These are phyloP conservation scores for Jaminaea rosea DNA, from an alignment of 1,284 basidiomycete species.

Conservation along the genomic window DNA sequence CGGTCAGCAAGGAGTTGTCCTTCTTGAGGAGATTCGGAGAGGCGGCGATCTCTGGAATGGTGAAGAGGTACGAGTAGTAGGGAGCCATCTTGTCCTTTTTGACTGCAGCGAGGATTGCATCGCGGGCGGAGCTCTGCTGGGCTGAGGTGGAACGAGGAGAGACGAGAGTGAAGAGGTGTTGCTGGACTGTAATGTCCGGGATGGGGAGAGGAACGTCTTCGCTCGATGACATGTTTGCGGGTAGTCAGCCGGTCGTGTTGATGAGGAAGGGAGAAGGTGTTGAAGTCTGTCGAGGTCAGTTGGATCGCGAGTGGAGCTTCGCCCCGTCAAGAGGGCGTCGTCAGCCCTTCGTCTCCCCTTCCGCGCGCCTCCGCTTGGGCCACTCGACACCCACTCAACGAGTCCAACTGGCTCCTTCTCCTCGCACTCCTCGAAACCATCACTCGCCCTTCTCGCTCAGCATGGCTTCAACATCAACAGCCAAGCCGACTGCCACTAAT, in stretches of 20 bases:
- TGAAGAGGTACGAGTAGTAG: slow-evolving; percentile 35
- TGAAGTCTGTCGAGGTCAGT: neutral
- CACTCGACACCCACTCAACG: too few species aligned
- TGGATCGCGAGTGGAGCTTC: neutral
- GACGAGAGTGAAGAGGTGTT: slow-evolving; percentile 38
- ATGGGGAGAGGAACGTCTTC: slow-evolving; percentile 40
- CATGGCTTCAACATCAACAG: neutral
- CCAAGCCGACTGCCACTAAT: slow-evolving; percentile 6
- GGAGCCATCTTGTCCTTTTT: slow-evolving; percentile 35
- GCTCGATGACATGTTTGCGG: slow-evolving; percentile 22
- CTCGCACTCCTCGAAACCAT: too few species aligned
- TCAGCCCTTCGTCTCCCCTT: neutral
- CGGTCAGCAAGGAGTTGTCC: slow-evolving; percentile 59
- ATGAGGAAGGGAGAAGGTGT: neutral
- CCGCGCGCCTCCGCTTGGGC: too few species aligned
- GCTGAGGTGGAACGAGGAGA: slow-evolving; percentile 4
- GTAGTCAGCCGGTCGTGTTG: neutral
- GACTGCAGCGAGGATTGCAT: slow-evolving; percentile 3
- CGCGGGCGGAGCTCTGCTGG: slow-evolving; percentile 1
- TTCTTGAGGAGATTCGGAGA: slow-evolving; percentile 42
- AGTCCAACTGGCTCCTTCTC: too few species aligned
- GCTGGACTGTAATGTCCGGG: slow-evolving; percentile 42
- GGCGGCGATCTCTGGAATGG: slow-evolving; percentile 28
- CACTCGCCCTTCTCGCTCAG: too few species aligned
- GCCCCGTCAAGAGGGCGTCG: neutral